Evolutionary conservation across 192 early-diverging fungal species (phyloP).

Genomic region (Gaertneriomyces semiglobifer): DNA sequence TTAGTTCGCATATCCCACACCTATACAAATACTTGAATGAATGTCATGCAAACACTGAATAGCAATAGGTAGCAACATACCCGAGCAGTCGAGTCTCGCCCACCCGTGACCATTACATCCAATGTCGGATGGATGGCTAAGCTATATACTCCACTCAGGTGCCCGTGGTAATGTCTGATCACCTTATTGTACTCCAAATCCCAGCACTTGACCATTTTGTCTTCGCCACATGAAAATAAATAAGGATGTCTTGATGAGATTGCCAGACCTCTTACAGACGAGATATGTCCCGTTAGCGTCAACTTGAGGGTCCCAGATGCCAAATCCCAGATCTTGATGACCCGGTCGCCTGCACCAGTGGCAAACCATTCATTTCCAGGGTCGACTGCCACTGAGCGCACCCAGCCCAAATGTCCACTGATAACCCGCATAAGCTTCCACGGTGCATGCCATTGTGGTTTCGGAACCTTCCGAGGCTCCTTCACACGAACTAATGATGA

Average conservation of each 20-base stretch:
- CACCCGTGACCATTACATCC: conserved; percentile 90
- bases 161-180: conserved; percentile 98
- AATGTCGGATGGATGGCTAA: conserved; percentile 89
- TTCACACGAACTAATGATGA: conserved; percentile 48
- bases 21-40: conserved; percentile 36
- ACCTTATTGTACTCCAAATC: conserved; percentile 99
- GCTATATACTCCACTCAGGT: conserved; percentile 91
- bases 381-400: conserved; percentile 87
- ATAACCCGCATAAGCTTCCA: conserved; percentile 98
- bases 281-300: conserved; percentile 95
- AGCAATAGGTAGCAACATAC: conserved; percentile 46
- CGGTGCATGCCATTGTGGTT: conserved; percentile 96
- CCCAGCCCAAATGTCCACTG: conserved; percentile 97
- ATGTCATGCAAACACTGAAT: background rate
- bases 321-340: conserved; percentile 99
- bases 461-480: conserved; percentile 52
- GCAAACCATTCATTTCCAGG: conserved; percentile 98
- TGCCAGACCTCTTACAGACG: conserved; percentile 88
- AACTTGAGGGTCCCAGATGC: conserved; percentile 94
- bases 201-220: conserved; percentile 99
- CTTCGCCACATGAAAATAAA: conserved; percentile 94
- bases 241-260: conserved; percentile 96
- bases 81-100: conserved; percentile 89
- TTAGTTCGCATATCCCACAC: conserved; percentile 99
- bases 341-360: conserved; percentile 94